A percentile compares a stretch with the other conserved stretches of the same genome.
These are phyloP conservation scores for Citrullus amarus DNA, from an alignment of 306 rosid species.

Conservation along the genomic window DNA sequence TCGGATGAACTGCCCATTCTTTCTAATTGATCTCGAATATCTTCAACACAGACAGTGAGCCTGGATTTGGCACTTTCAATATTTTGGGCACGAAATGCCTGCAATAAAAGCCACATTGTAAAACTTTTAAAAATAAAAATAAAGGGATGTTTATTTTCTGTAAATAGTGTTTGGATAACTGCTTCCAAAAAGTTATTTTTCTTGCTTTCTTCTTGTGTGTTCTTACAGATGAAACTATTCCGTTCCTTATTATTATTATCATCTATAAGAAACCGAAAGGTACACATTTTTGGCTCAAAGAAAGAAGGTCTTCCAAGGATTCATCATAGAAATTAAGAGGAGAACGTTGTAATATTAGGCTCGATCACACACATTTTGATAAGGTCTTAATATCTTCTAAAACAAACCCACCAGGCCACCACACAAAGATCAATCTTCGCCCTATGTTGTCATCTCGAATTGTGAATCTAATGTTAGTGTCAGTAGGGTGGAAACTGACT, in stretches of 20 bases:
- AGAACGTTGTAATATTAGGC: neutral
- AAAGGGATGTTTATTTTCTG: neutral
- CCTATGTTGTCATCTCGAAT: neutral
- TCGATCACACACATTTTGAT: neutral
- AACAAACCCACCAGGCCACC: neutral
- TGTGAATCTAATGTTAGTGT: neutral
- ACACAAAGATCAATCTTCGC: neutral
- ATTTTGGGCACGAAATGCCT: constrained; percentile 95
- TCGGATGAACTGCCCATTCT: constrained; percentile 63
- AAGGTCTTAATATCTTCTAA: neutral
- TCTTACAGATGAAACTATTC: neutral
- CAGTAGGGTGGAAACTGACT: neutral
- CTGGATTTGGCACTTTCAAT: constrained; percentile 92
- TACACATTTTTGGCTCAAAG: neutral
- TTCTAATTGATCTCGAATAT: constrained; percentile 63
- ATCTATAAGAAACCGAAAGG: neutral
- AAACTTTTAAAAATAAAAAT: neutral
- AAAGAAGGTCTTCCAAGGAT: neutral
- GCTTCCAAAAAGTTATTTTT: neutral
- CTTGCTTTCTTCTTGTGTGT: neutral
- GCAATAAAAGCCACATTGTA: constrained; percentile 8
- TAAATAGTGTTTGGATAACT: neutral
- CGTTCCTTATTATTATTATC: neutral
- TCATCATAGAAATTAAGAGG: neutral
- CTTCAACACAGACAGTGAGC: constrained; percentile 72